phyloP scores from a whole-genome alignment of 306 rosid species.

The Potentilla sterilis region DNA sequence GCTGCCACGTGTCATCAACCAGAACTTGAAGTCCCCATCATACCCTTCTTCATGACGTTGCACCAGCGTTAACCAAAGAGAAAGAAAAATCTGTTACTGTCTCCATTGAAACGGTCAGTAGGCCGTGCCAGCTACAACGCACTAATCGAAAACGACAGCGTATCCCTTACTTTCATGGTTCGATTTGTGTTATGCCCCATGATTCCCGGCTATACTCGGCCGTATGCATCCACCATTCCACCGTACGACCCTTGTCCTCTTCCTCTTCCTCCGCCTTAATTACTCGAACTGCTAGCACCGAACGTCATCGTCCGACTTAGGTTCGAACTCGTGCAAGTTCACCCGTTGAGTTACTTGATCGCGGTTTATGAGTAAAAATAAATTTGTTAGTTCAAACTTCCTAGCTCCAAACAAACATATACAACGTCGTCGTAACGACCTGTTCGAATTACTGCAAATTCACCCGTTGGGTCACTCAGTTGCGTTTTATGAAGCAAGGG shows the following conservation, averaged over 20 bases:
- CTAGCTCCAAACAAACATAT: too few species aligned
- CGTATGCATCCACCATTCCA: conserved; percentile 10
- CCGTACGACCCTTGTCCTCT: too few species aligned
- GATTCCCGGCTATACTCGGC: conserved; percentile 43
- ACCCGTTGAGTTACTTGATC: too few species aligned
- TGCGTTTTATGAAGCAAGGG: too few species aligned
- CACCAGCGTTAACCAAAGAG: background rate
- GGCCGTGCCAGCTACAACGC: conserved; percentile 69
- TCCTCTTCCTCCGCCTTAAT: background rate
- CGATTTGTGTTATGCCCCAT: conserved; percentile 21
- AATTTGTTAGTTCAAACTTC: too few species aligned
- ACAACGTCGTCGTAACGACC: background rate
- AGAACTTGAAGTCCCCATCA: background rate
- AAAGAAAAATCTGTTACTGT: conserved; percentile 23
- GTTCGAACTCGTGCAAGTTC: background rate
- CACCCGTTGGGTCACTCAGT: too few species aligned
- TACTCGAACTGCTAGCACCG: too few species aligned
- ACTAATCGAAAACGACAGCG: conserved; percentile 31
- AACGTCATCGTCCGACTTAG: background rate
- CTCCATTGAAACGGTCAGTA: conserved; percentile 35
- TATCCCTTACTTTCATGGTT: background rate
- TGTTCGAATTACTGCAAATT: background rate
- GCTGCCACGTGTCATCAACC: conserved; percentile 41
- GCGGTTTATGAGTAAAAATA: too few species aligned
- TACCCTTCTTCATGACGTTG: conserved; percentile 13